phyloP scores from a whole-genome alignment of 176 grass and related monocot species.

The Typha latifolia region DNA sequence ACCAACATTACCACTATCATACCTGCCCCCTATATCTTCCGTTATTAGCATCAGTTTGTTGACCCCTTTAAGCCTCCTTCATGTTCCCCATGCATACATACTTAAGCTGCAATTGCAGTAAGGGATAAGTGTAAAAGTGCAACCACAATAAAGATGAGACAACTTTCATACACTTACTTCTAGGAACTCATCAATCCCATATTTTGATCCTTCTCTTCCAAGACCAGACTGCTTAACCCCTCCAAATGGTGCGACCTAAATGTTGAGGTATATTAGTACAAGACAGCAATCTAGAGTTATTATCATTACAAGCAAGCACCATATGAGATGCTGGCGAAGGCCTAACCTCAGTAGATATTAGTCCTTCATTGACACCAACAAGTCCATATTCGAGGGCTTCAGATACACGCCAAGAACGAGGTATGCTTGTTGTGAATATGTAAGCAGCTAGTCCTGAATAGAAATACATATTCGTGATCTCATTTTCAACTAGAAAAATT shows the following conservation, averaged over 20 bases:
- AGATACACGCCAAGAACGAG: slow-evolving; percentile 84
- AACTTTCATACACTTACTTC: slow-evolving; percentile 43
- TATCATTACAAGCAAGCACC: neutral
- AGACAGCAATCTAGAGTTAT: neutral
- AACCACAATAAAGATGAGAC: neutral
- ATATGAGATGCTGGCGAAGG: neutral
- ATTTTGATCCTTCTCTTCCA: slow-evolving; percentile 91
- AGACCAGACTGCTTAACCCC: slow-evolving; percentile 90
- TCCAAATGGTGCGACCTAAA: slow-evolving; percentile 84
- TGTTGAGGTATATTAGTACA: slow-evolving; percentile 5
- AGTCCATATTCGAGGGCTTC: slow-evolving; percentile 92
- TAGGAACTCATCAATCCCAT: slow-evolving; percentile 74
- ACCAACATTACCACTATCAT: no score
- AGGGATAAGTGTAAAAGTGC: neutral
- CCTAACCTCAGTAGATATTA: slow-evolving; percentile 82
- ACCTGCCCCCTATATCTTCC: no score
- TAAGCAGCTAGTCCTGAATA: slow-evolving; percentile 84
- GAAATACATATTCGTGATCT: neutral
- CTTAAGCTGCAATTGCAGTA: slow-evolving; percentile 58
- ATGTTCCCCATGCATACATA: slow-evolving; percentile 91
- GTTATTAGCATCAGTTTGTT: no score
- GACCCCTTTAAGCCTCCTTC: slow-evolving; percentile 19
- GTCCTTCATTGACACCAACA: slow-evolving; percentile 85
- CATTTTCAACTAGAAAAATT: no score
- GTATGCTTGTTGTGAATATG: slow-evolving; percentile 83